A percentile compares a stretch with the other conserved stretches of the same genome.
phyloP scores from a whole-genome alignment of 345 rosid species.

The Citrus sp. region DNA sequence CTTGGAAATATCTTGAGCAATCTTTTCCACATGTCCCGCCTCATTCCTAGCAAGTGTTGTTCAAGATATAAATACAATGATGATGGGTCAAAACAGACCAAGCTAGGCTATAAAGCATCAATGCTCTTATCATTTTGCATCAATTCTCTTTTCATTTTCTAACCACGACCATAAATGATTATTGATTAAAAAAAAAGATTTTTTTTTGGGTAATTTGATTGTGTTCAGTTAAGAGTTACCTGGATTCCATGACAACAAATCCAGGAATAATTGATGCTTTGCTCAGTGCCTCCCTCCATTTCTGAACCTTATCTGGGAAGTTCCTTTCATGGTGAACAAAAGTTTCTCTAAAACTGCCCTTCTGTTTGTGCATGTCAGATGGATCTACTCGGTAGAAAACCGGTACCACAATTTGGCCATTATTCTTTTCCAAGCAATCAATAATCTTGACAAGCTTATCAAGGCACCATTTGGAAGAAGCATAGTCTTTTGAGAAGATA shows the following conservation, averaged over 20 bases:
- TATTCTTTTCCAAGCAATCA: background rate
- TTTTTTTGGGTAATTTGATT: too few relatives aligned
- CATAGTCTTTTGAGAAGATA: background rate
- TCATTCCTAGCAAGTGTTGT: background rate
- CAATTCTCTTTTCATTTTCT: too few relatives aligned
- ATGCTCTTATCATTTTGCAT: too few relatives aligned
- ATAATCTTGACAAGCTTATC: conserved; percentile 1
- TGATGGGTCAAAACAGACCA: too few relatives aligned
- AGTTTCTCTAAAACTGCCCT: background rate
- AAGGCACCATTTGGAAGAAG: background rate
- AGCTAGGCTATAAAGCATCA: too few relatives aligned
- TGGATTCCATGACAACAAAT: background rate
- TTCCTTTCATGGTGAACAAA: background rate
- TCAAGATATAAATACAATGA: too few relatives aligned
- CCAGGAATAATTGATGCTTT: background rate
- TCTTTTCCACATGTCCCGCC: background rate
- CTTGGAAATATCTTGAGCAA: background rate
- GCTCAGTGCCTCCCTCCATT: background rate
- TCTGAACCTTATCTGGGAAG: background rate
- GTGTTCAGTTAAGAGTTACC: background rate
- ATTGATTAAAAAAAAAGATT: too few relatives aligned
- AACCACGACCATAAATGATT: too few relatives aligned
- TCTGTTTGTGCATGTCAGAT: background rate
- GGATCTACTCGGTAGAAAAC: background rate
- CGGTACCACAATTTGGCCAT: background rate